Conservation (phyloP, 345 rosid genomes). For the Acer yangbiense region DNA sequence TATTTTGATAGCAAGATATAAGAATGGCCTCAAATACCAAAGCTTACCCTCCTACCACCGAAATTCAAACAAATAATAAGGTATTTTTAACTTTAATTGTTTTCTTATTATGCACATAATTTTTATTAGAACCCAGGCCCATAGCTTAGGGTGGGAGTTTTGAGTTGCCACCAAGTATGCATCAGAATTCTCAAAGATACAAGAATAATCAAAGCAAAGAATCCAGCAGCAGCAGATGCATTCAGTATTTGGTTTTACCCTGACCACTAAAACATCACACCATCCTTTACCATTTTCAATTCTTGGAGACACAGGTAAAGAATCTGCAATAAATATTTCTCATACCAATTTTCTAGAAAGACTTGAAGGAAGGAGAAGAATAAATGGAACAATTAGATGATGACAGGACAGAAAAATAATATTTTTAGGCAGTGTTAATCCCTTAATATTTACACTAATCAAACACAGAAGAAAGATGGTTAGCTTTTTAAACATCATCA, state of each 20-base stretch:
- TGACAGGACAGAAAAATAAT: neutral
- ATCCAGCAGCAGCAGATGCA: too few species aligned
- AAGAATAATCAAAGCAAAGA: neutral
- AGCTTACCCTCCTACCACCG: neutral
- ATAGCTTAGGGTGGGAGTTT: neutral
- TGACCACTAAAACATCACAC: neutral
- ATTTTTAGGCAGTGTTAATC: neutral
- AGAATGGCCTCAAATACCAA: neutral
- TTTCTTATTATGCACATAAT: neutral
- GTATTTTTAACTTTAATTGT: neutral
- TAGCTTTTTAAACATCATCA: neutral
- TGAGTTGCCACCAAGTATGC: neutral
- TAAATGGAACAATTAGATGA: neutral
- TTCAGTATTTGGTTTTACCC: neutral
- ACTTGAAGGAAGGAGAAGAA: too few species aligned
- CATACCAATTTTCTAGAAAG: neutral
- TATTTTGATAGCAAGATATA: neutral
- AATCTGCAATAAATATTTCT: neutral
- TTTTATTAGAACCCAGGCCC: neutral
- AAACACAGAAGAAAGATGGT: neutral
- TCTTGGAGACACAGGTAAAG: neutral
- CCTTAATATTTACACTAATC: neutral
- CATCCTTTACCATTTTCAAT: neutral
- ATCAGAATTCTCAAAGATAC: neutral
- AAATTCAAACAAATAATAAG: neutral